A percentile compares a stretch with the other conserved stretches of the same genome.
These are phyloP conservation scores for Leccinum boreale DNA, from an alignment of 768 basidiomycete species.

Conservation along the genomic window DNA sequence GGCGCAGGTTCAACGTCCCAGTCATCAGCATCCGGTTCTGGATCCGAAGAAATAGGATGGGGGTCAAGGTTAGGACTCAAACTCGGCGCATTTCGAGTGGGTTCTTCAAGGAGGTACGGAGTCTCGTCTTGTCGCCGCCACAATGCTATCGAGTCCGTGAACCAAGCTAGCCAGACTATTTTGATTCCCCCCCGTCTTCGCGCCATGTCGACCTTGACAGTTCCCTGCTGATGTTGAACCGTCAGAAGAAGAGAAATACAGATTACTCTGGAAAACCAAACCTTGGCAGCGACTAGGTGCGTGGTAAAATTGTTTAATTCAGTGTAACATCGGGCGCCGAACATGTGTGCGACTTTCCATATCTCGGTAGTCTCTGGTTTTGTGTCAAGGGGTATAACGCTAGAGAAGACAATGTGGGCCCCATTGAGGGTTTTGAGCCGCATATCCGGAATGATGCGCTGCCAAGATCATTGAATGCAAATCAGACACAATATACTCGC, in stretches of 20 bases:
- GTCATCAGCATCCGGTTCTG: constrained; percentile 66
- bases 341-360: constrained; percentile 83
- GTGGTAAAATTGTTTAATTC: constrained; percentile 68
- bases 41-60: constrained; percentile 59
- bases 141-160: constrained; percentile 83
- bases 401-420: constrained; percentile 86
- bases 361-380: constrained; percentile 76
- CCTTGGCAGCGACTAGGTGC: constrained; percentile 91
- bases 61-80: constrained; percentile 45
- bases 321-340: constrained; percentile 79
- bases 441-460: constrained; percentile 85
- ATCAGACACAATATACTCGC: not conserved
- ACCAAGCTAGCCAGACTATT: constrained; percentile 89
- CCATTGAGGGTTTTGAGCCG: constrained; percentile 75
- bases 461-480: constrained; percentile 3
- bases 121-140: constrained; percentile 82
- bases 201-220: constrained; percentile 87
- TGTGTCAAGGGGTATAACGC: constrained; percentile 89
- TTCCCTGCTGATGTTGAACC: constrained; percentile 59
- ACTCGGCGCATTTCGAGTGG: constrained; percentile 38
- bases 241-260: constrained; percentile 5
- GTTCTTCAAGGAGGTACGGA: constrained; percentile 69
- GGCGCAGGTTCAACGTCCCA: constrained; percentile 50
- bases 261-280: constrained; percentile 27
- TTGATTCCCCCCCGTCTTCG: constrained; percentile 72